These are phyloP conservation scores for Vitis rotundifolia DNA, from an alignment of 164 flowering plant genomes.

Conservation along the genomic window DNA sequence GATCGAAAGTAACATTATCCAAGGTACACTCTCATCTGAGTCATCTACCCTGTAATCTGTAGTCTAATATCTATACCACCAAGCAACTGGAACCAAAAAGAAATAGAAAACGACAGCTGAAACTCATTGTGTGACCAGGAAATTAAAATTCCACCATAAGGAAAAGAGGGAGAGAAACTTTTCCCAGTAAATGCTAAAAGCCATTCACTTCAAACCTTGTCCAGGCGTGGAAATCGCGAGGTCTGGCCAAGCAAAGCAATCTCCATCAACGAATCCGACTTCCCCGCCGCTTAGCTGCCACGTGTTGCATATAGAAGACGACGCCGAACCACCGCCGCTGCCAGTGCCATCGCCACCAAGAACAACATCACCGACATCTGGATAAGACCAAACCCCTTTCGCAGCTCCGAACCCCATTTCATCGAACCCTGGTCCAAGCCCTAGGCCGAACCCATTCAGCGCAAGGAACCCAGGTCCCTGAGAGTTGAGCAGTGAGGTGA, in stretches of 20 bases:
- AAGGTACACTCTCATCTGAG: no score
- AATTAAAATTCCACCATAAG: conserved; percentile 1
- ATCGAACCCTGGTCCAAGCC: conserved; percentile 25
- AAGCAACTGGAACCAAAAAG: background rate
- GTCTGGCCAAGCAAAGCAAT: conserved; percentile 51
- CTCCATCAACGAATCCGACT: conserved; percentile 30
- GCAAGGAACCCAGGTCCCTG: conserved; percentile 32
- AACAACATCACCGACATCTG: conserved; percentile 20
- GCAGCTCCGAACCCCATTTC: conserved; percentile 30
- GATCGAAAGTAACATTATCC: no score
- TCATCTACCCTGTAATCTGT: no score
- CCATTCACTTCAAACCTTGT: conserved; percentile 26
- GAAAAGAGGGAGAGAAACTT: background rate
- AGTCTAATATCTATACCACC: background rate
- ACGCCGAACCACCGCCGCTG: conserved; percentile 4
- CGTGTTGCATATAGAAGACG: conserved; percentile 18
- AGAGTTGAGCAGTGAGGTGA: conserved; percentile 29
- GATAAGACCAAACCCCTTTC: conserved; percentile 15
- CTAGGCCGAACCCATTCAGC: conserved; percentile 34
- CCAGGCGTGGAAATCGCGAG: conserved; percentile 49
- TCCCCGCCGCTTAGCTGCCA: conserved; percentile 29
- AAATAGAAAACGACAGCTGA: background rate
- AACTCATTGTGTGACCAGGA: background rate
- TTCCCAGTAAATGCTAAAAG: background rate
- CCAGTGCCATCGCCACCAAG: conserved; percentile 5